Conservation (phyloP, 1,139 yeast genomes). For the Williopsis jadinii region DNA sequence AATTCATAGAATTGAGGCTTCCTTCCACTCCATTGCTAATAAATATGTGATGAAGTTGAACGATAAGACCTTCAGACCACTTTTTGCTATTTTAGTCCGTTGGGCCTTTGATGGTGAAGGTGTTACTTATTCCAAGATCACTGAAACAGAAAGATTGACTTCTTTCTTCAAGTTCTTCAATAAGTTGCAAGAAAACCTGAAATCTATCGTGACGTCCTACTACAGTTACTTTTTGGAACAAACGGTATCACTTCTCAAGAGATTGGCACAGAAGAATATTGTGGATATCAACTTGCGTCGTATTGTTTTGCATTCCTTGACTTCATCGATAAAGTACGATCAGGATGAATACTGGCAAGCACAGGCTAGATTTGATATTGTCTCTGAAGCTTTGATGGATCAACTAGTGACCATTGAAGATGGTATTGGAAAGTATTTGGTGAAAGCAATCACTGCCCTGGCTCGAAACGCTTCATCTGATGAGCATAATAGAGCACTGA, state of each 20-base stretch:
- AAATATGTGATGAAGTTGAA: slow-evolving; percentile 82
- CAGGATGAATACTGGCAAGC: slow-evolving; percentile 94
- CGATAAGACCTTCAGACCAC: slow-evolving; percentile 88
- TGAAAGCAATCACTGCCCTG: slow-evolving; percentile 71
- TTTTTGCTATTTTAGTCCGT: slow-evolving; percentile 79
- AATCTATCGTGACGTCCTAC: slow-evolving; percentile 82
- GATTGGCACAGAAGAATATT: slow-evolving; percentile 35
- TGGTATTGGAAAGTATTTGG: slow-evolving; percentile 67
- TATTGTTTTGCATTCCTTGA: slow-evolving; percentile 61
- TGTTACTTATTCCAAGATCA: slow-evolving; percentile 35
- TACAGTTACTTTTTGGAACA: slow-evolving; percentile 80
- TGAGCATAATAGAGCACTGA: slow-evolving; percentile 71
- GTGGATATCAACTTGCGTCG: slow-evolving; percentile 58
- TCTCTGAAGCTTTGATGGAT: slow-evolving; percentile 52
- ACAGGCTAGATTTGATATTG: slow-evolving; percentile 71
- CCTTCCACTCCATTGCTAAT: slow-evolving; percentile 68
- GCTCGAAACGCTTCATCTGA: slow-evolving; percentile 68
- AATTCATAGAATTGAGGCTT: slow-evolving; percentile 71
- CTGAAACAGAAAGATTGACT: slow-evolving; percentile 47
- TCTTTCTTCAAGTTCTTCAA: slow-evolving; percentile 86
- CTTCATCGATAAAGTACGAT: slow-evolving; percentile 78
- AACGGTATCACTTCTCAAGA: slow-evolving; percentile 45
- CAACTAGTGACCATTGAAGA: slow-evolving; percentile 67
- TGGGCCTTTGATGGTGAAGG: slow-evolving; percentile 92
- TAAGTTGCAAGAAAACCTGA: slow-evolving; percentile 75